Conservation (phyloP, 306 rosid genomes). For the Prunus mira region DNA sequence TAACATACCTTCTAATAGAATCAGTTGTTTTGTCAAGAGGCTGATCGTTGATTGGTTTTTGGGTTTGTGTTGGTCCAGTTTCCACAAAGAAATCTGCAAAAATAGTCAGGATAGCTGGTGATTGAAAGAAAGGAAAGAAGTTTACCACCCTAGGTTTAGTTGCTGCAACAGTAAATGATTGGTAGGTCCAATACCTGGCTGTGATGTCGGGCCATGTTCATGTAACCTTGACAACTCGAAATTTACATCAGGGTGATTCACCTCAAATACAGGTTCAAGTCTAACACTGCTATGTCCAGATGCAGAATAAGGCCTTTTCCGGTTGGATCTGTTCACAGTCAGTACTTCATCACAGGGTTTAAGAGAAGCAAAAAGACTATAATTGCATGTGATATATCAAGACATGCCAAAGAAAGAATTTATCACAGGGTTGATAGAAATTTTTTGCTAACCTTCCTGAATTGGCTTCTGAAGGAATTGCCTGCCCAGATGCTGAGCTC, state of each 20-base stretch:
- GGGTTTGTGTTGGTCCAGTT: slow-evolving; percentile 83
- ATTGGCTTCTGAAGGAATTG: slow-evolving; percentile 37
- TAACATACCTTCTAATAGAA: slow-evolving; percentile 57
- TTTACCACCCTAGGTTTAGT: slow-evolving; percentile 1
- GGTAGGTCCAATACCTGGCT: slow-evolving; percentile 51
- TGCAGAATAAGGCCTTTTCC: slow-evolving; percentile 50
- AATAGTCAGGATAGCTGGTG: slow-evolving; percentile 13
- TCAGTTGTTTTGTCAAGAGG: slow-evolving; percentile 57
- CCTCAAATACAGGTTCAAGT: slow-evolving; percentile 66
- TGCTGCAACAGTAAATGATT: slow-evolving; percentile 3
- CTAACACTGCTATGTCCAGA: slow-evolving; percentile 54
- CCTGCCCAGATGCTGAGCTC: slow-evolving; percentile 64
- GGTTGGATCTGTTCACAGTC: slow-evolving; percentile 39
- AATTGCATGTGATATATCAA: slow-evolving; percentile 18
- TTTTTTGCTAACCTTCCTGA: slow-evolving; percentile 45
- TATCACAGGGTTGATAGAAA: neutral
- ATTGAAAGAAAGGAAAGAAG: slow-evolving; percentile 11
- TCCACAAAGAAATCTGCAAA: slow-evolving; percentile 73
- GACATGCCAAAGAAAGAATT: neutral
- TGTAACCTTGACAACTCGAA: slow-evolving; percentile 48
- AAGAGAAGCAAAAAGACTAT: neutral
- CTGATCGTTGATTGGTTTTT: slow-evolving; percentile 29
- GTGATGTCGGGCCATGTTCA: slow-evolving; percentile 48
- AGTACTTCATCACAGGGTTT: slow-evolving; percentile 17
- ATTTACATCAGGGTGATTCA: slow-evolving; percentile 33